Evolutionary conservation across 257 asterid genomes (phyloP).

Genomic region (Nicotiana undulata): DNA sequence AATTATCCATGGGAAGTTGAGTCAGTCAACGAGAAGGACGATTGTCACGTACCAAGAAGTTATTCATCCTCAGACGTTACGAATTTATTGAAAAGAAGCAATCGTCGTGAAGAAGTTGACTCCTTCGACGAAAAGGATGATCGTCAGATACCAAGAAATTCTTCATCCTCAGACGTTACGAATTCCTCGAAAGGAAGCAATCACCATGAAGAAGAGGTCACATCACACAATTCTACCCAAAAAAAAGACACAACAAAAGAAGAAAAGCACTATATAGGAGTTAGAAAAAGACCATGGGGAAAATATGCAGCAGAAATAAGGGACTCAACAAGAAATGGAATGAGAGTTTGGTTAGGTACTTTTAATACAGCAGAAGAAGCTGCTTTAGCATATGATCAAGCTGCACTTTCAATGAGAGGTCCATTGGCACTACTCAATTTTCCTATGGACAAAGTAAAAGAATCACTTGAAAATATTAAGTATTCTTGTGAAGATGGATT

Average conservation of each 20-base stretch:
- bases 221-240: not conserved
- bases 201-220: not conserved
- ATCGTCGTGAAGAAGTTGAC: not conserved
- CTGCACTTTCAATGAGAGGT: conserved; percentile 31
- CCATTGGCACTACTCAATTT: conserved; percentile 20
- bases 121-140: not conserved
- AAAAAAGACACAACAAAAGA: not conserved
- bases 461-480: conserved; percentile 20
- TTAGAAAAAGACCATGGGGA: conserved; percentile 32
- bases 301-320: conserved; percentile 40
- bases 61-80: not conserved
- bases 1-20: not conserved
- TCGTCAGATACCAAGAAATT: not conserved
- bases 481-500: conserved; percentile 12
- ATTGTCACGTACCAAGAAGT: not conserved
- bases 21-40: not conserved
- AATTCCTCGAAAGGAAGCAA: not conserved
- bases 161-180: not conserved
- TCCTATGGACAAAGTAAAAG: conserved; percentile 15
- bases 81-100: not conserved
- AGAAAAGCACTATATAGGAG: conserved; percentile 23
- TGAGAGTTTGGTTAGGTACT: conserved; percentile 38
- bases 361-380: conserved; percentile 28
- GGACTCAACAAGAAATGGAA: conserved; percentile 36
- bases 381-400: conserved; percentile 37